Evolutionary conservation across 2,329 filamentous ascomycete species (phyloP).

Genomic region (Fusarium sp.): DNA sequence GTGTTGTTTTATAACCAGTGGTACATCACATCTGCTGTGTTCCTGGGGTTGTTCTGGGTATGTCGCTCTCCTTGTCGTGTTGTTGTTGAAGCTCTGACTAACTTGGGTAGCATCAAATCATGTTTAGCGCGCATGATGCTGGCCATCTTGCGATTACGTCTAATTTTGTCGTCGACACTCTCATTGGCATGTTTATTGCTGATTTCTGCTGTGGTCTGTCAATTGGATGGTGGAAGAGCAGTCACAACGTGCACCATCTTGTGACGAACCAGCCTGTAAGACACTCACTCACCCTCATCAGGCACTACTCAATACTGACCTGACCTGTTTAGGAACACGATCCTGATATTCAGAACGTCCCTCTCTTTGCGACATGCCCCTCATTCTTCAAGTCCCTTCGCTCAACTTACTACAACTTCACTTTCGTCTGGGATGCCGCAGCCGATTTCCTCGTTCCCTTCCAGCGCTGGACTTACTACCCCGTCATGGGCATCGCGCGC

Average conservation of each 20-base stretch:
- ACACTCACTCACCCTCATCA: neutral
- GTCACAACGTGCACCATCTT: slow-evolving; percentile 74
- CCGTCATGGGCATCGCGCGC: slow-evolving; percentile 71
- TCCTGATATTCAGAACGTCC: slow-evolving; percentile 72
- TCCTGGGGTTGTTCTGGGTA: slow-evolving; percentile 71
- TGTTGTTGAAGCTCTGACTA: neutral
- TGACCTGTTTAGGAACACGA: slow-evolving; percentile 60
- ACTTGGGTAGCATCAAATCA: slow-evolving; percentile 67
- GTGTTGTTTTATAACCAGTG: slow-evolving; percentile 58
- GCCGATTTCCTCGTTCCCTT: slow-evolving; percentile 68
- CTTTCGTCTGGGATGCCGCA: slow-evolving; percentile 69
- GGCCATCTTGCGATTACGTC: slow-evolving; percentile 71
- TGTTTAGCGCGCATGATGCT: slow-evolving; percentile 74
- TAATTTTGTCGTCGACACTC: slow-evolving; percentile 65
- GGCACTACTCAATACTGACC: neutral
- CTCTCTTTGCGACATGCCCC: slow-evolving; percentile 73
- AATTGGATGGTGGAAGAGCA: slow-evolving; percentile 76
- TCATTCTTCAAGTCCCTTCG: slow-evolving; percentile 71
- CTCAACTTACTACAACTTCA: slow-evolving; percentile 71
- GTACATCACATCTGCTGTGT: slow-evolving; percentile 66
- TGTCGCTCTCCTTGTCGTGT: neutral
- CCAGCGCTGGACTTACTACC: slow-evolving; percentile 75
- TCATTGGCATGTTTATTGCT: slow-evolving; percentile 70
- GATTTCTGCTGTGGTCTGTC: slow-evolving; percentile 73
- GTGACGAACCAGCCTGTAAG: slow-evolving; percentile 68